Evolutionary conservation across 768 basidiomycete species (phyloP).

Genomic region (Kwoniella heveanensis): DNA sequence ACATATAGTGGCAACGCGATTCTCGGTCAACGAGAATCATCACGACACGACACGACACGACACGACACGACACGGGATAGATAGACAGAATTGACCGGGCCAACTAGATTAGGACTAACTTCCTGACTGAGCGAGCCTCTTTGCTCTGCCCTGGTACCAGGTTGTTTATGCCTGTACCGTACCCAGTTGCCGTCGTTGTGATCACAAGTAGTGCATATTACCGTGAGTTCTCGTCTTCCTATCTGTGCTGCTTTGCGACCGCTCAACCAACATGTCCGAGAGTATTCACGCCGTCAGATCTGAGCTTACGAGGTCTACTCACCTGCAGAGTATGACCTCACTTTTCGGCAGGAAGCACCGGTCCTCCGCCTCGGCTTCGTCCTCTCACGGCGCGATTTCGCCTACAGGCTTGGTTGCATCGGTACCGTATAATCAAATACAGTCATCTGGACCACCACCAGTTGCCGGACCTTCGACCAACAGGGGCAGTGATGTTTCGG

Average conservation of each 20-base stretch:
- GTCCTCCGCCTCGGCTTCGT: conserved; percentile 20
- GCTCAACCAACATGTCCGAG: background rate
- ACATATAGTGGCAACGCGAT: background rate
- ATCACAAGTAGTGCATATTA: too few species aligned
- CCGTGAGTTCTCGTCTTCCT: background rate
- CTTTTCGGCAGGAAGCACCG: conserved; percentile 26
- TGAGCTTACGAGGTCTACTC: background rate
- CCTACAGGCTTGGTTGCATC: conserved; percentile 28
- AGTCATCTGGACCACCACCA: conserved; percentile 23
- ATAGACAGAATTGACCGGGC: background rate
- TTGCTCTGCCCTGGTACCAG: background rate
- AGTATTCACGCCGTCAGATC: background rate
- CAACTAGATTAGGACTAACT: background rate
- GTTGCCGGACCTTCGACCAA: conserved; percentile 25
- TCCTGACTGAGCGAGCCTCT: background rate
- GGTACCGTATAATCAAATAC: conserved; percentile 31
- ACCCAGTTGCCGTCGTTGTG: too few species aligned
- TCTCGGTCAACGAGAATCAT: background rate
- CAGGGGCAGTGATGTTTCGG: conserved; percentile 14
- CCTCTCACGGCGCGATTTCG: conserved; percentile 12
- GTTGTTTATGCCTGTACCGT: background rate
- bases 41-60: background rate
- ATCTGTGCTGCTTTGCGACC: background rate
- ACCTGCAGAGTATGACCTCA: conserved; percentile 16
- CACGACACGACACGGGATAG: background rate